These are phyloP conservation scores for Cryptococcus jaspeensis DNA, from an alignment of 1,284 basidiomycete genomes.

Conservation along the genomic window DNA sequence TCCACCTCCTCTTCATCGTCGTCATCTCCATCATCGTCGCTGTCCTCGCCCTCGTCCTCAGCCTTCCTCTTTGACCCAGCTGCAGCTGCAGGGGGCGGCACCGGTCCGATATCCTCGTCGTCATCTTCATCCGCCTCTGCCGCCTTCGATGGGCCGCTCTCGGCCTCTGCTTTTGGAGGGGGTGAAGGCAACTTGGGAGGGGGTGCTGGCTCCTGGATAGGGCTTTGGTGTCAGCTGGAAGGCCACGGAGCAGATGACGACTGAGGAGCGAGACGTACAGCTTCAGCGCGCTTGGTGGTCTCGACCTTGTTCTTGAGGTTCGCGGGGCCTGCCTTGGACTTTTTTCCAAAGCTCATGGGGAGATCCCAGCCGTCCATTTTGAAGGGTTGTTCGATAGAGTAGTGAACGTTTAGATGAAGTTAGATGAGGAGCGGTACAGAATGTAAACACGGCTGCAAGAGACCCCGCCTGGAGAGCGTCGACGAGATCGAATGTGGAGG, in stretches of 20 bases:
- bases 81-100: slow-evolving; percentile 22
- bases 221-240: too few relatives aligned
- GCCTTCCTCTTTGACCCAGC: slow-evolving; percentile 31
- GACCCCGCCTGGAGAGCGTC: too few relatives aligned
- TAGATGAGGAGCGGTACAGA: background rate
- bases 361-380: slow-evolving; percentile 49
- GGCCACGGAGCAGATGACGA: background rate
- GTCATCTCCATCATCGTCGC: slow-evolving; percentile 23
- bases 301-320: slow-evolving; percentile 43
- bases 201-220: too few relatives aligned
- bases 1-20: slow-evolving; percentile 44
- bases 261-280: slow-evolving; percentile 1
- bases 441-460: too few relatives aligned
- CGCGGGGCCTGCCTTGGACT: slow-evolving; percentile 34
- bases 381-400: background rate
- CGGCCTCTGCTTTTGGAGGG: too few relatives aligned
- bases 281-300: slow-evolving; percentile 45
- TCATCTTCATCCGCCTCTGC: slow-evolving; percentile 22
- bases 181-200: too few relatives aligned
- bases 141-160: background rate
- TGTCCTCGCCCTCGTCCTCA: slow-evolving; percentile 14
- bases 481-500: too few relatives aligned
- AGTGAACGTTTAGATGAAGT: background rate
- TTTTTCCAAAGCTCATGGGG: slow-evolving; percentile 53
- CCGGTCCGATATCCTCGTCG: slow-evolving; percentile 38